Evolutionary conservation across 345 rosid genomes (phyloP), one percentile per base, ranked within the genome.

Genomic region (Lagerstroemia speciosa): DNA sequence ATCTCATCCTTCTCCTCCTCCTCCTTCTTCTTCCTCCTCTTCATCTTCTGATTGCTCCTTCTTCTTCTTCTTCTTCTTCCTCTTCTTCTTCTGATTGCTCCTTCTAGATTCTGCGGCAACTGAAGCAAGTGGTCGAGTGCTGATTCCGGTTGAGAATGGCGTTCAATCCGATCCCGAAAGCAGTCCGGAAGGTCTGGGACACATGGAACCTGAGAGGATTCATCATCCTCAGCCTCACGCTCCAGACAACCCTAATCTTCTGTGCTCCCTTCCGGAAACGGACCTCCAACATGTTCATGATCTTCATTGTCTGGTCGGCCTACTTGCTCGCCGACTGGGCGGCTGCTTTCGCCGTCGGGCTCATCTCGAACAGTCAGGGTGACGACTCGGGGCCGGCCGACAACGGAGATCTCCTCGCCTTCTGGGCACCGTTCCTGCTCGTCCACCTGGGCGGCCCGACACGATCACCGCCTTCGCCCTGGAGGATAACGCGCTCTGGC

Each of bases 401-500:
- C 0, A 77, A 78, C 67, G 32, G 29, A 10, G 74, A 80, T 22
- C 81, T 90, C 32, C 31, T 86, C 68, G 87, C 86, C 22, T 80
- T 90, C 52, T 90, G 96, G 96, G 84, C 96, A 17, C 85, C 92
- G 0, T 89, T 89, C 76, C 77, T 89, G 57, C 69, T 87, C 32
- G 26, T 89, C 27, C 96, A 87, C 62, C 84, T 85, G 7, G 92
- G 90, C 10, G 92, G 0, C 90, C 89, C 0, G 90, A 89, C 76
- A 77, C 90, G 3, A 85, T 89, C 55, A 87, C 96, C 11, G 85
- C 89, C 0, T 80, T 83, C 2, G 77, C 92, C 2, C 84, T 89
- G 1, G 96, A 89, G 40, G 96, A 89, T 31, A 89, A 87, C 57
- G 85, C 80, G 34, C 89, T 89, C 6, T 87, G 87, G 92, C 78